A percentile compares a stretch with the other conserved stretches of the same genome.
These are phyloP conservation scores for Umbelopsis sp. DNA, from an alignment of 192 early-diverging fungal species.

Conservation along the genomic window DNA sequence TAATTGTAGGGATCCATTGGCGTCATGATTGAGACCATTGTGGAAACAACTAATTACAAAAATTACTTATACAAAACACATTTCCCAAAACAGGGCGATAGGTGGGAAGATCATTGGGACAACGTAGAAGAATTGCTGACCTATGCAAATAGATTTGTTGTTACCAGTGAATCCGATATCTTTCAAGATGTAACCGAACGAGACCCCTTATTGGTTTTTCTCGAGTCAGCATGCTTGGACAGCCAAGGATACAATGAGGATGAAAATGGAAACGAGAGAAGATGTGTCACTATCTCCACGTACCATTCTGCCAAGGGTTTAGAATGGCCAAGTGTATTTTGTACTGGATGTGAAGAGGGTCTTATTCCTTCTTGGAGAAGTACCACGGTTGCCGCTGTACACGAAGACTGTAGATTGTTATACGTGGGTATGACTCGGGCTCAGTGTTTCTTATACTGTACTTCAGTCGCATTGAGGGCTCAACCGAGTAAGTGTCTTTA, in stretches of 20 bases:
- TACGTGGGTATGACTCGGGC: conserved; percentile 39
- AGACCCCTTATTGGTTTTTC: too few species aligned
- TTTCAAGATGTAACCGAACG: too few species aligned
- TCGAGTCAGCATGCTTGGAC: background rate
- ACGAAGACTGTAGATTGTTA: conserved; percentile 33
- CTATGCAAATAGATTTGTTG: conserved; percentile 8
- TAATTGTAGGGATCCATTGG: conserved; percentile 1
- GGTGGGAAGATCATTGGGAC: conserved; percentile 7
- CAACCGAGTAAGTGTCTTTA: background rate
- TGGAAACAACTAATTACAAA: background rate
- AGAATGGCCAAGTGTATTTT: conserved; percentile 38
- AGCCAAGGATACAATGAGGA: background rate
- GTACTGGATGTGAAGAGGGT: conserved; percentile 26
- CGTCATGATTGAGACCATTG: conserved; percentile 11
- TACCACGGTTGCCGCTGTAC: background rate
- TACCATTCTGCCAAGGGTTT: conserved; percentile 32
- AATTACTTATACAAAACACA: background rate
- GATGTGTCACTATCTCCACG: conserved; percentile 26
- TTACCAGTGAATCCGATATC: background rate
- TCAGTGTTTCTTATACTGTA: conserved; percentile 20
- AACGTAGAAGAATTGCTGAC: conserved; percentile 20
- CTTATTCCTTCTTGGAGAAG: conserved; percentile 15
- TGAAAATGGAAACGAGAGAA: background rate
- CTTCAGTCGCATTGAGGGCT: background rate
- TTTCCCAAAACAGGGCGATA: background rate